These are phyloP conservation scores for Candida dendrica DNA, from an alignment of 805 yeast genomes.

Conservation along the genomic window DNA sequence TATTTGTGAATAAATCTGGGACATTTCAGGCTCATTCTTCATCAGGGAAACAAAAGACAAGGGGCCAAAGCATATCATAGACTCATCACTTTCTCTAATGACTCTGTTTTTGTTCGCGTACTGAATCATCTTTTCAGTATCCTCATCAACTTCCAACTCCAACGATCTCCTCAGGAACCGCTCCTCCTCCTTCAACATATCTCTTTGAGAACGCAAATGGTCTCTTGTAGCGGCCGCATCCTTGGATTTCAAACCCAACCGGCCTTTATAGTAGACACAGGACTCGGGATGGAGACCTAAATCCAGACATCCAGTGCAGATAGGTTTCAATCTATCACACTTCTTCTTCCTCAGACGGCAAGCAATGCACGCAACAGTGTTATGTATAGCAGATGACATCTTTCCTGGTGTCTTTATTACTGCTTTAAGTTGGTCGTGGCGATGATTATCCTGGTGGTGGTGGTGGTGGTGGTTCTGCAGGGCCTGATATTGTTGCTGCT, in stretches of 20 bases:
- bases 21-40: not conserved
- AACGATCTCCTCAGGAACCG: not conserved
- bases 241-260: not conserved
- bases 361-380: not conserved
- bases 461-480: too few species aligned
- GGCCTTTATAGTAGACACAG: not conserved
- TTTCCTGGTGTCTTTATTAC: too few species aligned
- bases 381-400: too few species aligned
- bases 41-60: not conserved
- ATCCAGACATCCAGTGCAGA: not conserved
- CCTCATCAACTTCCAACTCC: not conserved
- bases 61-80: not conserved
- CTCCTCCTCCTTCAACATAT: not conserved
- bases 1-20: not conserved
- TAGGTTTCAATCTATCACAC: not conserved
- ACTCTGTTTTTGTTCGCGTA: not conserved
- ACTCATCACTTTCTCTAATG: not conserved
- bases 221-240: not conserved
- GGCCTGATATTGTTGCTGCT: too few species aligned
- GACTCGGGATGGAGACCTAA: not conserved
- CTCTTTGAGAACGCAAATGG: not conserved
- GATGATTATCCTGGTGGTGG: too few species aligned
- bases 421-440: too few species aligned
- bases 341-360: not conserved
- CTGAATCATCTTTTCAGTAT: not conserved